These are phyloP conservation scores for Epicoccum sorghinum DNA, from an alignment of 2,329 filamentous ascomycete species.

Conservation along the genomic window DNA sequence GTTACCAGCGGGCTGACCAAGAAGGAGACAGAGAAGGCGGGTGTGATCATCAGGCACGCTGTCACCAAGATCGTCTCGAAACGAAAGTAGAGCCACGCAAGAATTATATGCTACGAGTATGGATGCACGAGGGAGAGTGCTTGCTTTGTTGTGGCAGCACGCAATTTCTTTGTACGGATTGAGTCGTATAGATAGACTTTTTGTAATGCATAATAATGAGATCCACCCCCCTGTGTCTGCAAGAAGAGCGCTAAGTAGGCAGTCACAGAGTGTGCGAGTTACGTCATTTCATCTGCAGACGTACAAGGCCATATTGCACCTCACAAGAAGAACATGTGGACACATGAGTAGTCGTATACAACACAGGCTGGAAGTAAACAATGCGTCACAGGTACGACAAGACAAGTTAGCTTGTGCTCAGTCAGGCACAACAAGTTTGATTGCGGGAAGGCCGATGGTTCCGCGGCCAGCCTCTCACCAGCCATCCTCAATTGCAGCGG, in stretches of 20 bases:
- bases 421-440: conserved; percentile 1
- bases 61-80: conserved; percentile 86
- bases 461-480: conserved; percentile 18
- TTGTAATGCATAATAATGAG: conserved; percentile 18
- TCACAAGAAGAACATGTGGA: no score
- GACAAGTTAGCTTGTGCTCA: background rate
- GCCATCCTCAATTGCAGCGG: conserved; percentile 16
- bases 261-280: background rate
- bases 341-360: no score
- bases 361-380: background rate
- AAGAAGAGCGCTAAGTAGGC: background rate
- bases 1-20: conserved; percentile 85
- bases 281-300: background rate
- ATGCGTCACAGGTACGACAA: background rate
- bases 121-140: conserved; percentile 3
- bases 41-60: conserved; percentile 84
- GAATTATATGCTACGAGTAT: background rate
- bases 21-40: conserved; percentile 96
- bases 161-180: conserved; percentile 5
- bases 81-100: conserved; percentile 44
- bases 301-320: background rate
- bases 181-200: conserved; percentile 1
- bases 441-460: background rate
- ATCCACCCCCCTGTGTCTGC: background rate
- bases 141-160: conserved; percentile 3